phyloP scores from a whole-genome alignment of 768 basidiomycete genomes.

The Leucogyrophana mollusca region DNA sequence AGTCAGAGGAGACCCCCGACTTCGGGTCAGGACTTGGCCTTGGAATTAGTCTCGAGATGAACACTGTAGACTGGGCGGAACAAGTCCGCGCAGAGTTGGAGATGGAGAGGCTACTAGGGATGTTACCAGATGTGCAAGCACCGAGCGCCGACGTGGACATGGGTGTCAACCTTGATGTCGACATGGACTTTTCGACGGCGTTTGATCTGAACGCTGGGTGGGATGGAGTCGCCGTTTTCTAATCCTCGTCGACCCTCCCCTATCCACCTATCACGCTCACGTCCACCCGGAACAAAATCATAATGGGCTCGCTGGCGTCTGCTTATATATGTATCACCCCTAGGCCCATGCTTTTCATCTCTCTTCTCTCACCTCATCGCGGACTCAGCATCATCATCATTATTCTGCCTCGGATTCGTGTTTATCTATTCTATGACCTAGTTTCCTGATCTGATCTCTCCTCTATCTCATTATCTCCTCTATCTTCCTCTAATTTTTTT shows the following conservation, averaged over 20 bases:
- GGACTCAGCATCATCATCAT: slow-evolving; percentile 17
- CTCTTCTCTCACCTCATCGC: slow-evolving; percentile 12
- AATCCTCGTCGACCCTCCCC: slow-evolving; percentile 9
- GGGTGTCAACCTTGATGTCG: slow-evolving; percentile 13
- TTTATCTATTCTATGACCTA: slow-evolving; percentile 28
- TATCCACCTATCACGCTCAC: slow-evolving; percentile 2
- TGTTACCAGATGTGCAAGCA: slow-evolving; percentile 39
- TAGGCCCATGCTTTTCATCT: slow-evolving; percentile 11
- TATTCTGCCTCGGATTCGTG: slow-evolving; percentile 12
- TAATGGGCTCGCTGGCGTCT: slow-evolving; percentile 6
- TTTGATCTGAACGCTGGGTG: slow-evolving; percentile 15
- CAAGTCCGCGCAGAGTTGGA: slow-evolving; percentile 43
- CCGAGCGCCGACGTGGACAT: slow-evolving; percentile 19
- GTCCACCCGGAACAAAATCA: slow-evolving; percentile 17
- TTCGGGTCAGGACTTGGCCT: slow-evolving; percentile 17
- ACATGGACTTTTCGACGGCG: slow-evolving; percentile 25
- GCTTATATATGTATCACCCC: slow-evolving; percentile 3
- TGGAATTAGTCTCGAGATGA: slow-evolving; percentile 13
- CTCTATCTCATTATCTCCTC: slow-evolving; percentile 10
- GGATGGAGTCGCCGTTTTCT: slow-evolving; percentile 28
- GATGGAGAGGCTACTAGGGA: slow-evolving; percentile 61
- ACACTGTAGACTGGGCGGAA: slow-evolving; percentile 25
- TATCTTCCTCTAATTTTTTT: slow-evolving; percentile 9
- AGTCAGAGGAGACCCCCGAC: slow-evolving; percentile 8
- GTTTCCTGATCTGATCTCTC: slow-evolving; percentile 12